Evolutionary conservation across 192 early-diverging fungal genomes (phyloP), one percentile per base, ranked within the genome.

Genomic region (Podila minutissima): DNA sequence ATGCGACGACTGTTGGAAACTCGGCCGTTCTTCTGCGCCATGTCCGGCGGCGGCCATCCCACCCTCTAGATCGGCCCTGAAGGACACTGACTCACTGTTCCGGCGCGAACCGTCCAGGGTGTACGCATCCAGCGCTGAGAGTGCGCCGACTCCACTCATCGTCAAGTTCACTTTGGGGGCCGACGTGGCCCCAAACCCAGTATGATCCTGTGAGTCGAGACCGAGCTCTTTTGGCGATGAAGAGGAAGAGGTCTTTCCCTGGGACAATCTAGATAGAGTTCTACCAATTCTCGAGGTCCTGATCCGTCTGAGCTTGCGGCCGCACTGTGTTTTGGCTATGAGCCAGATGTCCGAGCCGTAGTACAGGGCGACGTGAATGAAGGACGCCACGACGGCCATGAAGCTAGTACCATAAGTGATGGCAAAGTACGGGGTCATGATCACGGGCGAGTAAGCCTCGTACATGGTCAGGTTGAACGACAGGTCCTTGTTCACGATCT

Each of bases 281-380:
- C 53, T 55, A 26, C 20, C 53, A 17, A 55, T 22, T n/a, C 5
- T n/a, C n/a, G 63, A 76, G 11, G 17, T 35, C 41, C 66, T 58
- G 12, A 62, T 19, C 0, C 62, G 61, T 26, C 4, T 19, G 5
- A 33, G 1, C 28, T 31, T 71, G 26, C 75, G 68, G 29, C 3
- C 57, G 9, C 29, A 71, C 5, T 74, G 55, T 1, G 53, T 71
- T 41, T 64, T 78, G 32, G 85, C 75, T 50, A 88, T 86, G 26
- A 65, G 50, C 55, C 76, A 74, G 58, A 93, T 90, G 63, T 92
- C 83, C 31, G 76, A 72, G 20, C 92, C 89, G 53, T 94, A 89
- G 82, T 86, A 92, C 13, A 95, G 71, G n/a, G 65, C 64, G n/a
- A 88, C 86, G 71, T 95, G 92, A 8, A 85, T 76, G 13, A 95